Base-by-base conservation (phyloP, 768 basidiomycete genomes). In the Termitomyces sp. region DNA sequence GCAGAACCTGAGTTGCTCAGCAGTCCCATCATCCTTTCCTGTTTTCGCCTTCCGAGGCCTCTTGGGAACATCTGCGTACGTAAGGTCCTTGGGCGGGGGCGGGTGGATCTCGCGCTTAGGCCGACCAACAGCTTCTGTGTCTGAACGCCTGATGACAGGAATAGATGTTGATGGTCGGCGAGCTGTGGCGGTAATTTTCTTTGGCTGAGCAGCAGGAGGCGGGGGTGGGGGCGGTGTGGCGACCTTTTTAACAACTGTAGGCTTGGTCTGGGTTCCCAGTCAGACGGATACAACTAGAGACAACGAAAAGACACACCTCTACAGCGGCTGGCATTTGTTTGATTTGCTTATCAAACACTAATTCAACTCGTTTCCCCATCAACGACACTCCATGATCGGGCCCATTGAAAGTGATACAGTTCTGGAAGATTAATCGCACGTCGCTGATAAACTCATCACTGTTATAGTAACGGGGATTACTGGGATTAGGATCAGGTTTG, bases 61-160 rank as follows among this genome's bases (percentile, higher is more conserved):
- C 77, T 87, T 89, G 36, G 91, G 87, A 2, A 70, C 81, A 70
- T 93, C 92, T 12, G 85, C 84, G 71, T 96, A 97, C 0, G 89
- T 84, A 10, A 95, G 74, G 68, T 98, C 96, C 74, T 94, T 96
- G 0, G 94, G 87, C 25, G 94, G 90, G 11, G 96, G 96, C 4
- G 96, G 93, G 70, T 98, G 96, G 34, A 98, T 96, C 73, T 99
- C 97, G 57, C 97, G 92, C 77, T 98, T 98, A 2, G 96, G 96
- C n/a, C 97, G 87, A 29, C 84, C 83, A 31, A 81, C 71, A 29
- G 74, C 78, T 62, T 81, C 79, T 34, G 82, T 80, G 5, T 93
- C 92, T 31, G 87, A 89, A 50, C 94, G 91, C 59, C 94, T 85
- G 66, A 94, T 91, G 60, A 86, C 85, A 46, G 94, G 93, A 2